Evolutionary conservation across 2,329 filamentous ascomycete species (phyloP).

Genomic region (Pseudopithomyces chartarum): DNA sequence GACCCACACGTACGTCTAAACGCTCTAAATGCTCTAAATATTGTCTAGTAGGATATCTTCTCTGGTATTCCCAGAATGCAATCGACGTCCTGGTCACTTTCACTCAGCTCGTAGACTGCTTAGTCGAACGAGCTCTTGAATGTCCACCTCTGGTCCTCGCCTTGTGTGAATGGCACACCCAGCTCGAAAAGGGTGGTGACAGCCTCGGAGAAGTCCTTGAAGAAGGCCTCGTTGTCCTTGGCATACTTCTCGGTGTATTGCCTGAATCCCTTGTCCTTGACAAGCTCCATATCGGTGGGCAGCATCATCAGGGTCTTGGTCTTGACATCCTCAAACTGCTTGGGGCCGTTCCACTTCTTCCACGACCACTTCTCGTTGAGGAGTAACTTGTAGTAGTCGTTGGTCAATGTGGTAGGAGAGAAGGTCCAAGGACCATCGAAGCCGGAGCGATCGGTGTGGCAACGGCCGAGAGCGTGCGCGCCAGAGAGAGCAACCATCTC

Average conservation of each 20-base stretch:
- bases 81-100: conserved; percentile 8
- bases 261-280: conserved; percentile 87
- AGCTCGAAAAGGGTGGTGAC: conserved; percentile 88
- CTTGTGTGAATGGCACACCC: conserved; percentile 79
- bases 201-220: conserved; percentile 85
- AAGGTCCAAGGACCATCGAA: conserved; percentile 85
- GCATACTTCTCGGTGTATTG: conserved; percentile 84
- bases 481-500: conserved; percentile 93
- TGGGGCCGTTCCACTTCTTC: conserved; percentile 96
- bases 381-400: conserved; percentile 91
- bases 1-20: not conserved
- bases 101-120: not conserved
- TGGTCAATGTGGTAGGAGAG: conserved; percentile 81
- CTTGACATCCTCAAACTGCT: conserved; percentile 86
- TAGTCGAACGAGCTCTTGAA: conserved; percentile 54
- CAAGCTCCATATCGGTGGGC: conserved; percentile 84
- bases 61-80: conserved; percentile 17
- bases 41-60: conserved; percentile 40
- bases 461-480: conserved; percentile 81
- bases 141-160: conserved; percentile 50
- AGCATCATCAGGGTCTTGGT: conserved; percentile 97
- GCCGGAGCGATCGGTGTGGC: conserved; percentile 86
- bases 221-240: conserved; percentile 88
- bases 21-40: conserved; percentile 8
- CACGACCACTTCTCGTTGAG: conserved; percentile 90